phyloP scores from a whole-genome alignment of 2,329 filamentous ascomycete genomes.

The Fonsecaea nubica region DNA sequence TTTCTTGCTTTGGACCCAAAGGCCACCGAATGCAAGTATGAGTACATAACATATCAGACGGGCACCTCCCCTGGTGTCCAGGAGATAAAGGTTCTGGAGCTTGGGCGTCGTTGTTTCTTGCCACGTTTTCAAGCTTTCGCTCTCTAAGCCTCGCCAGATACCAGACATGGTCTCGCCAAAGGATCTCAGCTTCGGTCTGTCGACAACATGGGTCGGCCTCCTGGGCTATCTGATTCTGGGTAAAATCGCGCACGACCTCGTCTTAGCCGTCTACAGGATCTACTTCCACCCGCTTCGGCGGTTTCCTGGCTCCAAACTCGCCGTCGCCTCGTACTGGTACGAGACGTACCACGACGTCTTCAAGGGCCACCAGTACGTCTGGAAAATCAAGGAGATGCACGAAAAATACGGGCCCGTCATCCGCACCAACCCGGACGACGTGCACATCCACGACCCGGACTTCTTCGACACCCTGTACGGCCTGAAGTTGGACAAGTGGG shows the following conservation, averaged over 20 bases:
- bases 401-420: conserved; percentile 45
- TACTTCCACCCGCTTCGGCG: conserved; percentile 43
- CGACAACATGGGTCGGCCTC: conserved; percentile 26
- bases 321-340: conserved; percentile 44
- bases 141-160: not conserved
- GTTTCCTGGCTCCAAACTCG: conserved; percentile 46
- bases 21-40: not conserved
- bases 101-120: not conserved
- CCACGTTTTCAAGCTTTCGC: not conserved
- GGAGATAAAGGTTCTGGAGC: too few species aligned
- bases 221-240: conserved; percentile 25
- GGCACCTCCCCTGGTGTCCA: not conserved
- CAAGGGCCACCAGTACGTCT: conserved; percentile 42
- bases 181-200: conserved; percentile 24
- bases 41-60: not conserved
- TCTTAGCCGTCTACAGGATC: conserved; percentile 30
- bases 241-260: conserved; percentile 24
- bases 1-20: conserved; percentile 4
- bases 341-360: conserved; percentile 47
- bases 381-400: conserved; percentile 45
- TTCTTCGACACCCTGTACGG: conserved; percentile 38
- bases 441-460: conserved; percentile 36
- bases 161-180: conserved; percentile 9
- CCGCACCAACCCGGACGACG: conserved; percentile 37
- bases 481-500: conserved; percentile 36